Evolutionary conservation across 129 eudicot genomes (phyloP).

Genomic region (Artemisia annua): DNA sequence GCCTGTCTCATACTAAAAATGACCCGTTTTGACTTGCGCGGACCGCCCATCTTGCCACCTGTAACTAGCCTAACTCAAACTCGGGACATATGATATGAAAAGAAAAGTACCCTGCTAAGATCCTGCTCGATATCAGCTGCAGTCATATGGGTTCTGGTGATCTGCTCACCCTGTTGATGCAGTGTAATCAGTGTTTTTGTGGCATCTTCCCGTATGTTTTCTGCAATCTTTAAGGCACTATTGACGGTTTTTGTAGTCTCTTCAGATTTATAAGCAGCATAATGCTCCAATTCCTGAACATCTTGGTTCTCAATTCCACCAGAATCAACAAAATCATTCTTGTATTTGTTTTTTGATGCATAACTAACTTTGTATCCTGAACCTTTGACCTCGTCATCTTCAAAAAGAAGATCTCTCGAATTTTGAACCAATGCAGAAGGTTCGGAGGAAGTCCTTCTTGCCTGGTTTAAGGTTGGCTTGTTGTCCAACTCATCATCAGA

Average conservation of each 20-base stretch:
- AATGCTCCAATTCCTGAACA: conserved; percentile 75
- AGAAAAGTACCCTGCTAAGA: conserved; percentile 75
- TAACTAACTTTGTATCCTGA: conserved; percentile 48
- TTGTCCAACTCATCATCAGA: conserved; percentile 60
- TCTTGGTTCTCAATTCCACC: conserved; percentile 86
- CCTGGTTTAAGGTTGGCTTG: conserved; percentile 39
- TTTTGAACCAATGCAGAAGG: conserved; percentile 43
- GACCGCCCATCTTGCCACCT: not conserved
- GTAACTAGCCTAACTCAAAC: not conserved
- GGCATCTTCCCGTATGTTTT: conserved; percentile 84
- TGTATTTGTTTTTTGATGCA: conserved; percentile 67
- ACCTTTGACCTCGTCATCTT: conserved; percentile 47
- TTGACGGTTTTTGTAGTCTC: conserved; percentile 87
- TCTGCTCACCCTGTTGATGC: conserved; percentile 98
- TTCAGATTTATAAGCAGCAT: conserved; percentile 88
- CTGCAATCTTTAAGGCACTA: conserved; percentile 81
- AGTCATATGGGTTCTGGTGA: conserved; percentile 76
- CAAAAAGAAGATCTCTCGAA: conserved; percentile 53
- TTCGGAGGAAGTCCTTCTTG: conserved; percentile 55
- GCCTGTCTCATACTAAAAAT: too few species aligned
- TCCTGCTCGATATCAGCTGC: conserved; percentile 94
- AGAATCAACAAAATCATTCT: conserved; percentile 72
- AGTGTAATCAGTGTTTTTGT: conserved; percentile 77
- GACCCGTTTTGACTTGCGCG: not conserved
- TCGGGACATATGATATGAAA: not conserved